Evolutionary conservation across 768 basidiomycete genomes (phyloP).

Genomic region (Mycena rebaudengoi): DNA sequence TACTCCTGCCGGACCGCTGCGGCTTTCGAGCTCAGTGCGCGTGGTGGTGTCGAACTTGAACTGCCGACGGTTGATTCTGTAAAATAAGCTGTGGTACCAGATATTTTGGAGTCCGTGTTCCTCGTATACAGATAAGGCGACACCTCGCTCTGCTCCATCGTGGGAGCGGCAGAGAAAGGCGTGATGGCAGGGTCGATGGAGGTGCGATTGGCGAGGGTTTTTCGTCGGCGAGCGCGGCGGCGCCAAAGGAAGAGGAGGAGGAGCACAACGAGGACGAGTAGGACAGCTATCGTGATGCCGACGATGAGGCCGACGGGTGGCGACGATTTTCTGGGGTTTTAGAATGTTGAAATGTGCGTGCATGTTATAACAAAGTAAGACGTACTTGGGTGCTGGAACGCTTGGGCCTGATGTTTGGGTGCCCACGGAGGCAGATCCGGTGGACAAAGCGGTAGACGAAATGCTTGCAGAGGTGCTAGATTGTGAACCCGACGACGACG

Average conservation of each 20-base stretch:
- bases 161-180: background rate
- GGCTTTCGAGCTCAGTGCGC: slow-evolving; percentile 6
- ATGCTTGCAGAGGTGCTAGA: background rate
- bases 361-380: too few species aligned
- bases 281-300: background rate
- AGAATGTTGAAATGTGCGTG: background rate
- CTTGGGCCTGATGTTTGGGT: background rate
- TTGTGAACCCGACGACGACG: background rate
- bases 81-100: too few species aligned
- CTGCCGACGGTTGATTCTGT: too few species aligned
- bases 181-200: background rate
- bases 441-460: background rate
- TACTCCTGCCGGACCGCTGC: slow-evolving; percentile 12
- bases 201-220: background rate
- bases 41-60: background rate
- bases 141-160: slow-evolving; percentile 6
- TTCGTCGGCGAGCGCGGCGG: background rate
- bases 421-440: background rate
- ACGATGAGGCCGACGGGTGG: slow-evolving; percentile 16
- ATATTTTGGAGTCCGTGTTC: too few species aligned
- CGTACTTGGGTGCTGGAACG: too few species aligned
- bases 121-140: too few species aligned
- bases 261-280: background rate
- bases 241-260: slow-evolving; percentile 1
- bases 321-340: background rate